Evolutionary conservation across 805 yeast genomes (phyloP).

Genomic region (Zygosaccharomyces pseudorouxii): DNA sequence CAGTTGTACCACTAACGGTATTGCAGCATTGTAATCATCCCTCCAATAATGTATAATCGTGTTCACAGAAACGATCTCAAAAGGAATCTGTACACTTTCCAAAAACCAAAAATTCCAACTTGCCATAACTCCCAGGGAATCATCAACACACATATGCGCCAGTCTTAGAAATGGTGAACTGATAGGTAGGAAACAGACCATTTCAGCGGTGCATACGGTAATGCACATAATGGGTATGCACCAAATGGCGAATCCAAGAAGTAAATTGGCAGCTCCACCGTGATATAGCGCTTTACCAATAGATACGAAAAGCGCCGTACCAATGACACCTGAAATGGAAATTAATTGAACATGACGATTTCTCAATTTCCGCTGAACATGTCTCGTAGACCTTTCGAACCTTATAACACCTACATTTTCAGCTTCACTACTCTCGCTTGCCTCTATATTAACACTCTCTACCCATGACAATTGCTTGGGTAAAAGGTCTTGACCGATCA

Average conservation of each 20-base stretch:
- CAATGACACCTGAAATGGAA: conserved; percentile 78
- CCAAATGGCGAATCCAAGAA: conserved; percentile 66
- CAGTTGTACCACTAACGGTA: conserved; percentile 60
- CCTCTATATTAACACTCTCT: background rate
- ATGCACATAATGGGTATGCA: conserved; percentile 62
- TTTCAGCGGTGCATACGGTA: conserved; percentile 70
- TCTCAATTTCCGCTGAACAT: conserved; percentile 41
- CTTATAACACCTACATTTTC: conserved; percentile 8
- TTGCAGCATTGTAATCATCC: conserved; percentile 68
- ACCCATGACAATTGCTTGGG: conserved; percentile 2
- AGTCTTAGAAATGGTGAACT: conserved; percentile 71
- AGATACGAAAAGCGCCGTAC: conserved; percentile 73
- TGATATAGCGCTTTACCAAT: conserved; percentile 58
- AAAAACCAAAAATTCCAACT: conserved; percentile 80
- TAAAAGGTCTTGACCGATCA: background rate
- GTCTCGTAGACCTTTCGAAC: conserved; percentile 3
- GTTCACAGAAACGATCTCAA: conserved; percentile 77
- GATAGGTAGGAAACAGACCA: conserved; percentile 72
- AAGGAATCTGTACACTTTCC: conserved; percentile 74
- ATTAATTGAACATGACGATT: conserved; percentile 75
- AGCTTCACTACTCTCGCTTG: conserved; percentile 5
- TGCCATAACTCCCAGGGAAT: conserved; percentile 66
- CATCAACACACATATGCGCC: conserved; percentile 73
- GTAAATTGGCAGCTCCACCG: conserved; percentile 67
- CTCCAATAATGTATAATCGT: conserved; percentile 79